Evolutionary conservation across 1,139 yeast species (phyloP).

Genomic region (Magnusiomyces sp.): DNA sequence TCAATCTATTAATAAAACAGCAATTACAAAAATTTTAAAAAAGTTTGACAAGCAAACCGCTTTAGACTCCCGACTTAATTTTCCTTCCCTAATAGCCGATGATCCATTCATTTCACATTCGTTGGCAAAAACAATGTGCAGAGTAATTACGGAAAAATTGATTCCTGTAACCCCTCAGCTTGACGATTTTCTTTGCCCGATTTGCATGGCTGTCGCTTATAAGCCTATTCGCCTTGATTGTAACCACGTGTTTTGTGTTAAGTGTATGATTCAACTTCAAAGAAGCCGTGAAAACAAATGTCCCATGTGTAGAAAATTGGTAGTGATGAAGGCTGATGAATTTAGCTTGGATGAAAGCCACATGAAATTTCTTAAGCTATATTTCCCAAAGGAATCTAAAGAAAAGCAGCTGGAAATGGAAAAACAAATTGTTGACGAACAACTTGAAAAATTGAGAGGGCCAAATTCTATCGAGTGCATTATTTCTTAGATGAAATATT

Average conservation of each 20-base stretch:
- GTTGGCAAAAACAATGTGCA: conserved; percentile 48
- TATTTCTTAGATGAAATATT: too few species aligned
- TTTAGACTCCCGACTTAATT: conserved; percentile 35
- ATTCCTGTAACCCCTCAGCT: conserved; percentile 57
- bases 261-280: conserved; percentile 62
- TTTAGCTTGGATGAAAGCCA: conserved; percentile 49
- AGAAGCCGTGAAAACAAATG: conserved; percentile 50
- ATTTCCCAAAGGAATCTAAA: conserved; percentile 61
- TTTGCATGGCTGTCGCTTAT: conserved; percentile 60
- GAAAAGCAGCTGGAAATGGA: conserved; percentile 52
- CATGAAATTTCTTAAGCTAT: conserved; percentile 45
- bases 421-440: conserved; percentile 43
- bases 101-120: conserved; percentile 45
- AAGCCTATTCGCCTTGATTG: conserved; percentile 60
- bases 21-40: conserved; percentile 58
- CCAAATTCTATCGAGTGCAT: not conserved
- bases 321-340: conserved; percentile 51
- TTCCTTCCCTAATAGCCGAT: conserved; percentile 27
- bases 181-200: conserved; percentile 68
- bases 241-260: conserved; percentile 60
- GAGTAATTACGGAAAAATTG: conserved; percentile 46
- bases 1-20: conserved; percentile 54
- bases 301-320: conserved; percentile 57
- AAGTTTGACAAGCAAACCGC: conserved; percentile 69
- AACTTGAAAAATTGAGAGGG: conserved; percentile 18